phyloP scores from a whole-genome alignment of 2,329 filamentous ascomycete genomes.

The Cordyceps fumosorosea region DNA sequence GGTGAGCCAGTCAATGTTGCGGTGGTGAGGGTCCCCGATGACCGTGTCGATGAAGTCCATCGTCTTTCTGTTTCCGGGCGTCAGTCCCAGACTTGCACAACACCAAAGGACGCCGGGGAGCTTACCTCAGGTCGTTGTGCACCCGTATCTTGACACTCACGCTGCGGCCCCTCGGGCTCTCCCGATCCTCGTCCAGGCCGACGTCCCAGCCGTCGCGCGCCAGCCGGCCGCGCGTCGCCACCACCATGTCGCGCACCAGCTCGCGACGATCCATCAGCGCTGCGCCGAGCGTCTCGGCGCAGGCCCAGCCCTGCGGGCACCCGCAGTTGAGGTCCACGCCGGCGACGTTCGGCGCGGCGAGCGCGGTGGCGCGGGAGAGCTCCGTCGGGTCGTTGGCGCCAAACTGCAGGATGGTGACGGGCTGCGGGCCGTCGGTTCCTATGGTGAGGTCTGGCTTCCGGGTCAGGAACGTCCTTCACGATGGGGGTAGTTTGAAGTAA shows the following conservation, averaged over 20 bases:
- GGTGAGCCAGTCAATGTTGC: constrained; percentile 60
- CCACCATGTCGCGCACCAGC: constrained; percentile 59
- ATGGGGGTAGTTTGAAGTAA: not conserved
- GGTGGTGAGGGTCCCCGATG: constrained; percentile 43
- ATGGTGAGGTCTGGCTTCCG: constrained; percentile 49
- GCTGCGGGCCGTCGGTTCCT: constrained; percentile 43
- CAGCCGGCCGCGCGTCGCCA: constrained; percentile 47
- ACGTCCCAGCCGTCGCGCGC: constrained; percentile 47
- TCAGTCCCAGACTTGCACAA: not conserved
- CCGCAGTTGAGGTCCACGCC: constrained; percentile 68
- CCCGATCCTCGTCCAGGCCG: constrained; percentile 34
- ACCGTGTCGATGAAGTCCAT: constrained; percentile 59
- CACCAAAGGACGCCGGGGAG: not conserved
- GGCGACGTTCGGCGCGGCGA: constrained; percentile 55
- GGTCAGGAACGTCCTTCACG: not conserved
- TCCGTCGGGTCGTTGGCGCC: constrained; percentile 56
- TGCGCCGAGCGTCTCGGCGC: constrained; percentile 60
- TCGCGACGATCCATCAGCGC: constrained; percentile 61
- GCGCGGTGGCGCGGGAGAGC: constrained; percentile 53
- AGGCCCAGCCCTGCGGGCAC: constrained; percentile 67
- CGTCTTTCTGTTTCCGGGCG: constrained; percentile 33
- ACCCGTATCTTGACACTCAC: constrained; percentile 67
- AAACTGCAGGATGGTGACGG: constrained; percentile 61
- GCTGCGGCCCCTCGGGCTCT: constrained; percentile 42
- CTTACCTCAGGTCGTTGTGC: constrained; percentile 53